phyloP scores from a whole-genome alignment of 2,329 filamentous ascomycete genomes.

The Tolypocladium tropicale region DNA sequence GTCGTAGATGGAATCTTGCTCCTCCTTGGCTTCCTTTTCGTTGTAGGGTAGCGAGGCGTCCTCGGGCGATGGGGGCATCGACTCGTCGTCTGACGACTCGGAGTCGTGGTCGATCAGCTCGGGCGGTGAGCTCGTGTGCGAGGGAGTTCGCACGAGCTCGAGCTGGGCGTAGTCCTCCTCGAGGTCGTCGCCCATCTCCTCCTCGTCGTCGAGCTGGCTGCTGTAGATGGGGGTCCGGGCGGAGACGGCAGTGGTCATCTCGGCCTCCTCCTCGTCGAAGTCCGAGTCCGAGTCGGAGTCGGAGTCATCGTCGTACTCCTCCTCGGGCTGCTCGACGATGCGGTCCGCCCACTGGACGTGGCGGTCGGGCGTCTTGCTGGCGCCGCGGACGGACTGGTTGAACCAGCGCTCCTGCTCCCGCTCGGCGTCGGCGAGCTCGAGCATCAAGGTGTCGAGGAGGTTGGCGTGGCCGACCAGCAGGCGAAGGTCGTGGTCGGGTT shows the following conservation, averaged over 20 bases:
- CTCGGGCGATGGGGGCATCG: conserved; percentile 64
- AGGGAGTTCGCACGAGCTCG: conserved; percentile 57
- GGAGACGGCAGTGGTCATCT: conserved; percentile 40
- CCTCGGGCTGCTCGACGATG: conserved; percentile 61
- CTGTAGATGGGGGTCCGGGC: conserved; percentile 34
- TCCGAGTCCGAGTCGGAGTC: conserved; percentile 34
- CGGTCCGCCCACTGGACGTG: conserved; percentile 84
- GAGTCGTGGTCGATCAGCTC: conserved; percentile 61
- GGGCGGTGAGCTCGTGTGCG: conserved; percentile 55
- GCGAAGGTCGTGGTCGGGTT: conserved; percentile 87
- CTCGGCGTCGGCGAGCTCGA: conserved; percentile 84
- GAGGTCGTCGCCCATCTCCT: conserved; percentile 41
- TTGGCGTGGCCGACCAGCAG: conserved; percentile 96
- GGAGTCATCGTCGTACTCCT: conserved; percentile 50
- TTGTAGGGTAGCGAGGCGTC: conserved; percentile 47
- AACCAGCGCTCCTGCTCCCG: conserved; percentile 95
- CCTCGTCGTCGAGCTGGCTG: conserved; percentile 19
- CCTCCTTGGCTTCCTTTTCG: conserved; percentile 40
- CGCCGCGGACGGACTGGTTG: conserved; percentile 84
- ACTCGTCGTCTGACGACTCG: conserved; percentile 65
- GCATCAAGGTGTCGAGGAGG: conserved; percentile 92
- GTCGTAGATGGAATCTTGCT: conserved; percentile 36
- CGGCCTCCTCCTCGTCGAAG: conserved; percentile 49
- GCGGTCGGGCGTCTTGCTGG: conserved; percentile 50
- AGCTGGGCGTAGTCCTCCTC: conserved; percentile 58